Base-by-base conservation (phyloP, 768 basidiomycete species). In the Boletus insuetus region DNA sequence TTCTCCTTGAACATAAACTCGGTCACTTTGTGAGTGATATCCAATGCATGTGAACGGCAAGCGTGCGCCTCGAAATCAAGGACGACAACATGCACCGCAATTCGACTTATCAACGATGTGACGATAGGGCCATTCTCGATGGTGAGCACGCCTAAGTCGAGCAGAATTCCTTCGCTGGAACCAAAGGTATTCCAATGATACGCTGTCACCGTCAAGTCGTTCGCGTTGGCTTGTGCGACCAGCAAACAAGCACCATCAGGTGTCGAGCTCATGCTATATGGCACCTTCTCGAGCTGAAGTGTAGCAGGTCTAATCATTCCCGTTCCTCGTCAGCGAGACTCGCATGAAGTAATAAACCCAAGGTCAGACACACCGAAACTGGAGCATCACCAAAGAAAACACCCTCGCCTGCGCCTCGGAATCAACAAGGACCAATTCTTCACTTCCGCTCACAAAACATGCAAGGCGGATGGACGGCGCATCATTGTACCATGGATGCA, bases 191-290 rank as follows among this genome's bases (percentile, higher is more conserved):
- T 71, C 80, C 79, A 83, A 58, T 85, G 48, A 24, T 24, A 24
- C 2, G 22, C 22, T 24, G 22, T 24, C 22, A 24, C 22, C 4
- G 22, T 24, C 22, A 24, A 4, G 4, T 24, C 22, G 22, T 24
- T 24, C 22, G 4, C 22, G 4, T 24, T 24, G 22, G 22, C 44
- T 38, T 74, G 69, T 6, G 71, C 58, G 3, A 73, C 64, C 20
- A 84, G 35, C 22, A 85, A 61, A 58, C 82, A 84, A 22, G 83
- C 72, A 0, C 81, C 82, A 58, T 84, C 83, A 0, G 83, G 81
- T 0, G 82, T 76, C 2, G 81, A 76, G 61, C 69, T 17, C 58
- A 24, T 4, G 4, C 22, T 24, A 4, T 2, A 24, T 24, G 22
- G 22, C 22, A 24, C 22, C 4, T 2, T 63, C 0, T 65, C 56